Evolutionary conservation across 2,329 filamentous ascomycete species (phyloP).

Genomic region (Dactylellina leptospora): DNA sequence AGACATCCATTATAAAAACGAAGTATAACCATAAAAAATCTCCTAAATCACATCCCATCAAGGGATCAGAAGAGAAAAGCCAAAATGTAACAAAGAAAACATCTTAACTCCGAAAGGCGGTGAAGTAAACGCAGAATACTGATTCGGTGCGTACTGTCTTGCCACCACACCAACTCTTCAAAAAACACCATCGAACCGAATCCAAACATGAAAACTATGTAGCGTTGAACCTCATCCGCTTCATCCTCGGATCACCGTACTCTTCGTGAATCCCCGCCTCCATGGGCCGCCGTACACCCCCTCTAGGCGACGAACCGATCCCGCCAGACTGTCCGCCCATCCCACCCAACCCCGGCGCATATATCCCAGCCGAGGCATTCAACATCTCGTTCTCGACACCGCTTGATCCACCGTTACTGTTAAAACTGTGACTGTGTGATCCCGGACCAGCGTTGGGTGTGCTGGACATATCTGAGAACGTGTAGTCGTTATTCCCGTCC

Average conservation of each 20-base stretch:
- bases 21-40: neutral
- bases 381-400: constrained; percentile 33
- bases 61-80: neutral
- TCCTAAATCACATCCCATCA: constrained; percentile 7
- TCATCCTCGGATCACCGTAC: constrained; percentile 39
- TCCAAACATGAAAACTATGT: neutral
- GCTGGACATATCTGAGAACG: constrained; percentile 15
- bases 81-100: neutral
- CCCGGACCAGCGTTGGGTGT: neutral
- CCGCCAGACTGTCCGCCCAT: constrained; percentile 1
- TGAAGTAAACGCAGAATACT: neutral
- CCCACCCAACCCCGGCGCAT: constrained; percentile 11
- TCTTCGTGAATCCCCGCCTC: constrained; percentile 36
- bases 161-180: neutral
- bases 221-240: constrained; percentile 49
- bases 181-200: neutral
- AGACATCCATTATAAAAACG: neutral
- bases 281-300: constrained; percentile 23
- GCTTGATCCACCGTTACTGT: neutral
- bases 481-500: constrained; percentile 30
- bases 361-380: constrained; percentile 32
- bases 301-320: constrained; percentile 23
- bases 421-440: neutral
- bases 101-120: neutral
- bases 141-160: neutral